Evolutionary conservation across 176 grass and related monocot species (phyloP), one percentile per base, ranked within the genome.

Genomic region (Oryza meridionalis): DNA sequence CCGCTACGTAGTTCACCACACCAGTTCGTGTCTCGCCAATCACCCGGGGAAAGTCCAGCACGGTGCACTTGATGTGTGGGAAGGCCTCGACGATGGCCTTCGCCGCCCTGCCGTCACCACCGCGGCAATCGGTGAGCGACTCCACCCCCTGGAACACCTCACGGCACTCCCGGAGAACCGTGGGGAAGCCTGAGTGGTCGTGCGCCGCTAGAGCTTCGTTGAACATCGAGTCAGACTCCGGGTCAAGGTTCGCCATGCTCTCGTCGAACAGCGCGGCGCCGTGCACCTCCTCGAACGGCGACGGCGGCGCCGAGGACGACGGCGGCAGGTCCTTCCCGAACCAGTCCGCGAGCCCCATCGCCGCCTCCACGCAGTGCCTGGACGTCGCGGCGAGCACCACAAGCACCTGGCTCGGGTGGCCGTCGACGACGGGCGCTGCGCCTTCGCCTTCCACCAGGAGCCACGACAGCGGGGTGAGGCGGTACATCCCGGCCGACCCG

Each of bases 41-140:
- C 63, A 87, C 87, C 53, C 84, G 77, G 0, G 91, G 87, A 49
- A 87, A 70, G 4, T 92, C 87, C 21, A 92, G 82, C 35, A 92
- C 80, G 0, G 84, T 86, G 83, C 80, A 73, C 69, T 45, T 75
- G 46, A 92, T 38, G 0, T 24, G 22, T 0, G 90, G 91, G 69
- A 81, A 88, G 5, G 83, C 75, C 22, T 80, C 71, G 1, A 65
- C 53, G 14, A 92, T 67, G 84, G 77, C 58, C 71, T 32, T 89
- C 0, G 35, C 86, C 0, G 84, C 46, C 0, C 32, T 42, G 8
- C 90, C 90, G 11, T 74, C 88, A 33, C 32, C 77, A 0, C 87
- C 90, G 0, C 83, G 71, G 2, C 88, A 84, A 24, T 94, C 89
- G 11, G 88, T 88, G 0, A 92, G 38, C 0, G 78, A 89, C 11